These are phyloP conservation scores for Penicillium sp. DNA, from an alignment of 2,329 filamentous ascomycete genomes.

Conservation along the genomic window DNA sequence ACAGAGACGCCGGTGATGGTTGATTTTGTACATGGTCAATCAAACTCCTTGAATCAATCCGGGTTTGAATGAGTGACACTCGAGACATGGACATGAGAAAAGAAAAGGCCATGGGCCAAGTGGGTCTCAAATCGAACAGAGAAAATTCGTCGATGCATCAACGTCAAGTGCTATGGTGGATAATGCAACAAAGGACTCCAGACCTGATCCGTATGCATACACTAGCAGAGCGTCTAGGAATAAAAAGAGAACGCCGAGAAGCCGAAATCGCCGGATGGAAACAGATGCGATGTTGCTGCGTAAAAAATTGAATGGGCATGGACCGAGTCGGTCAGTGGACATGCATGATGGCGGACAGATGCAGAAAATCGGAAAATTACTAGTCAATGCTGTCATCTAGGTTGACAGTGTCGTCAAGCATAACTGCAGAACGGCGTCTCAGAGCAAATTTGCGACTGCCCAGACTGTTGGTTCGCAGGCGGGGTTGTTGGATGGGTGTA, in stretches of 20 bases:
- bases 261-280: constrained; percentile 3
- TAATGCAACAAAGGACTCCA: constrained; percentile 16
- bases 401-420: constrained; percentile 27
- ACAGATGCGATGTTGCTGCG: constrained; percentile 20
- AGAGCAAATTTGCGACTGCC: constrained; percentile 37
- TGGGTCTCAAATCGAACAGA: constrained; percentile 1
- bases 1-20: constrained; percentile 1
- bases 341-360: constrained; percentile 1
- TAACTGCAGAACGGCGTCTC: constrained; percentile 29
- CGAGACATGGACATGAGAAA: not conserved
- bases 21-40: constrained; percentile 5
- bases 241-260: constrained; percentile 15
- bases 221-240: constrained; percentile 10
- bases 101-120: not conserved
- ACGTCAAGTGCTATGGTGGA: not conserved
- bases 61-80: not conserved
- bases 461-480: constrained; percentile 39
- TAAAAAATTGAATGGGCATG: constrained; percentile 9
- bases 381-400: constrained; percentile 35
- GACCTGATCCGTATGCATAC: constrained; percentile 13
- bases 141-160: constrained; percentile 10
- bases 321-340: not conserved
- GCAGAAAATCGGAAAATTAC: constrained; percentile 4
- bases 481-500: constrained; percentile 39
- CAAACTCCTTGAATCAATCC: not conserved